Evolutionary conservation across 768 basidiomycete genomes (phyloP).

Genomic region (Suillus hirtellus): DNA sequence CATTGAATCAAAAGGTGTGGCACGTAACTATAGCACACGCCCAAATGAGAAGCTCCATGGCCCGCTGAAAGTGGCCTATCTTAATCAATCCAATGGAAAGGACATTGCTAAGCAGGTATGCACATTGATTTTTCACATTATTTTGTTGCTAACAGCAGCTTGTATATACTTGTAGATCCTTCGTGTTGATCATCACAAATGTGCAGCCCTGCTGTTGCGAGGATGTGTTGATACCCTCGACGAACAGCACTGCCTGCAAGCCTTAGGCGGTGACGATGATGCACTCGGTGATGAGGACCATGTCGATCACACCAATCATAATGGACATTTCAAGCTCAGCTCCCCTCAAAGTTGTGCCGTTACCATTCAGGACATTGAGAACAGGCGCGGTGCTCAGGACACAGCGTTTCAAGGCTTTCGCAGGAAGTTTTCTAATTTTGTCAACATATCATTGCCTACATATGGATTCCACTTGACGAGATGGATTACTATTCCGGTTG

Average conservation of each 20-base stretch:
- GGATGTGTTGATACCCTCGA: not conserved
- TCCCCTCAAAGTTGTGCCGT: not conserved
- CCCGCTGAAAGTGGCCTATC: constrained; percentile 26
- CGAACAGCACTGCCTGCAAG: constrained; percentile 15
- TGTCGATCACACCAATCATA: not conserved
- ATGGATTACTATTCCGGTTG: not conserved
- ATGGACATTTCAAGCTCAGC: constrained; percentile 3
- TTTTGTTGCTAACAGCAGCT: no score
- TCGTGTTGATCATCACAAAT: not conserved
- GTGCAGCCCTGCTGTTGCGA: not conserved
- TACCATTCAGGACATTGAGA: not conserved
- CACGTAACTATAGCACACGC: constrained; percentile 31
- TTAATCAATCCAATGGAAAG: constrained; percentile 32
- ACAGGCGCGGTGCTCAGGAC: not conserved
- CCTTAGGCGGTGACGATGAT: not conserved
- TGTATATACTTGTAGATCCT: constrained; percentile 2
- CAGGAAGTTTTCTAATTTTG: not conserved
- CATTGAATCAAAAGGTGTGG: constrained; percentile 33
- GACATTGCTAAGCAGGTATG: constrained; percentile 33
- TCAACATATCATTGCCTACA: not conserved
- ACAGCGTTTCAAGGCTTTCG: not conserved
- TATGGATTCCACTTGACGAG: not conserved
- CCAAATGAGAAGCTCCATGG: constrained; percentile 33
- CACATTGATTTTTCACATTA: not conserved
- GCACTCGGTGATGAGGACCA: not conserved